Base-by-base conservation (phyloP, 805 yeast species). In the Candida montana region DNA sequence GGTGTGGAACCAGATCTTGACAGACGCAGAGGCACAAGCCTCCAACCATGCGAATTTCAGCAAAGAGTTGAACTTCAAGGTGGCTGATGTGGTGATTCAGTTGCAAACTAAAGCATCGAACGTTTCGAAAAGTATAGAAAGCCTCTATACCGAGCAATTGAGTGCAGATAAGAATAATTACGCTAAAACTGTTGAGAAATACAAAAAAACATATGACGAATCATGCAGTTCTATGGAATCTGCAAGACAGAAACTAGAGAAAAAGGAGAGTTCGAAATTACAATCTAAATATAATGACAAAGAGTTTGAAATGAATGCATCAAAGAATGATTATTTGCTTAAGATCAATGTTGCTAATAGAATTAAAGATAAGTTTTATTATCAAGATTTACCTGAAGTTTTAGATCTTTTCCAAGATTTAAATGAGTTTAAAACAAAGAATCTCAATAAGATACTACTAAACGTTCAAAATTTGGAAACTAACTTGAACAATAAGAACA, bases 381-480 rank as follows among this genome's bases (percentile, higher is more conserved):
- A 83, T 58, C 97, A 91, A 64, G 98, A 93, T 61, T 66, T 89
- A 20, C 99, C 99, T 0, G 96, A 90, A 61, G 63, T 87, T 31
- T 68, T 93, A 46, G 98, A 91, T 62, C 75, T 83, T 50, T 65
- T 81, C 52, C 99, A 93, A 65, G 86, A 82, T 52, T 65, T 90
- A 49, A 85, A 85, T 59, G 96, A 90, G 61, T 72, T 80, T 28
- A 77, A 90, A 45, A 89, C 85, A 1, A 69, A 76, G 15, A 73
- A 83, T 43, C 52, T 88, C 42, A 93, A 93, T 62, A 73, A 75
- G 36, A 65, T 88, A 19, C 72, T 86, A 72, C 71, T 68, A 71
- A 34, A 37, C 34, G 88, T 95, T 1, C 64, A 74, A 8, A 62
- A 67, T 4, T 59, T 82, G 19, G 97, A 91, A 62, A 77, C 70